A percentile compares a stretch with the other conserved stretches of the same genome.
Conservation (phyloP, 352 stramenopile genomes). For the Peronospora tabacina region DNA sequence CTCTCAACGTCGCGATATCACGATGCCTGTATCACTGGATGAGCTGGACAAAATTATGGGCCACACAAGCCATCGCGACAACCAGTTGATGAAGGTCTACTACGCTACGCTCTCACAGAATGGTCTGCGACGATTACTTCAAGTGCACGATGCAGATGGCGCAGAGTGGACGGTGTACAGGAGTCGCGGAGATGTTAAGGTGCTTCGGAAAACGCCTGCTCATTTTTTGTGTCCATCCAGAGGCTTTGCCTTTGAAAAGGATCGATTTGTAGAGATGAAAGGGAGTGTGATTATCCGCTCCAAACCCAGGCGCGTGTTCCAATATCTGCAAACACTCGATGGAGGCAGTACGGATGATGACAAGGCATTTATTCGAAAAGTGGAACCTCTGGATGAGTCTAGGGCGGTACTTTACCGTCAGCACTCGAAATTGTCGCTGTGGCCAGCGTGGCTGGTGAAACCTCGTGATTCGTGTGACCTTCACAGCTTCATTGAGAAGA, state of each 20-base stretch:
- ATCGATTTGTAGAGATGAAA: conserved; percentile 74
- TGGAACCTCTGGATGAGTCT: conserved; percentile 61
- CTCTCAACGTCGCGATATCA: conserved; percentile 13
- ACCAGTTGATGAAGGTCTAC: conserved; percentile 66
- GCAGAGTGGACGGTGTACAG: conserved; percentile 47
- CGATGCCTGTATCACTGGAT: conserved; percentile 32
- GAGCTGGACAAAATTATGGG: conserved; percentile 59
- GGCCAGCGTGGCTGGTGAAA: conserved; percentile 73
- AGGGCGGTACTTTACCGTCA: conserved; percentile 59
- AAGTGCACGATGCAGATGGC: conserved; percentile 28
- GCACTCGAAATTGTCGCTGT: conserved; percentile 66
- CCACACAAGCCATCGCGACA: conserved; percentile 51
- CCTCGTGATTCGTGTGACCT: conserved; percentile 73
- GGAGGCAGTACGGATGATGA: conserved; percentile 28
- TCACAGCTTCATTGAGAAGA: conserved; percentile 70
- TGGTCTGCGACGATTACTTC: conserved; percentile 45
- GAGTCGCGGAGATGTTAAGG: conserved; percentile 23
- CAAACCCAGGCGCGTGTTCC: conserved; percentile 44
- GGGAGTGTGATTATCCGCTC: conserved; percentile 40
- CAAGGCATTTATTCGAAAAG: conserved; percentile 32
- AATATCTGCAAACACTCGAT: conserved; percentile 57
- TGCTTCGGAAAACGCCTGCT: conserved; percentile 35
- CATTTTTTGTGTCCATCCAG: conserved; percentile 25
- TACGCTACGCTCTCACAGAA: conserved; percentile 56
- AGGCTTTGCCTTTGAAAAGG: conserved; percentile 26